These are phyloP conservation scores for Colletotrichum tanaceti DNA, from an alignment of 2,329 filamentous ascomycete species.

Conservation along the genomic window DNA sequence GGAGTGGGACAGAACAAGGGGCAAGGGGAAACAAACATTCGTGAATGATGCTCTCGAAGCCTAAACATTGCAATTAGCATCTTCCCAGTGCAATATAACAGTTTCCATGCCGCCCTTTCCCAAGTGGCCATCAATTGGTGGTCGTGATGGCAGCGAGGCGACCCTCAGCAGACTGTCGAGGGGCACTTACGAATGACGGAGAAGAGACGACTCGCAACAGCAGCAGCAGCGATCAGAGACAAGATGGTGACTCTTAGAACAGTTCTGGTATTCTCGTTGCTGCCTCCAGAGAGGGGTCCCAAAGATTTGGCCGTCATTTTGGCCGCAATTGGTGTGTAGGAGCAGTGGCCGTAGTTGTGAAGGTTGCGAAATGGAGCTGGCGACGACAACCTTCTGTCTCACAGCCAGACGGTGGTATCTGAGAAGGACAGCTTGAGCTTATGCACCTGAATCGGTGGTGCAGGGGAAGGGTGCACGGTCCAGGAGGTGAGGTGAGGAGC, in stretches of 20 bases:
- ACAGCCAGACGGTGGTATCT: conserved; percentile 17
- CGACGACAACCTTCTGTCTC: conserved; percentile 37
- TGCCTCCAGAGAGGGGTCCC: conserved; percentile 77
- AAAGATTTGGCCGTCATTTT: conserved; percentile 60
- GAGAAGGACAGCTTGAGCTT: conserved; percentile 61
- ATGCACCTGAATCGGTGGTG: conserved; percentile 36
- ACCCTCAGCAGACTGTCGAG: conserved; percentile 32
- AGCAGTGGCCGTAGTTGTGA: conserved; percentile 38
- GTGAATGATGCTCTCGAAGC: conserved; percentile 99
- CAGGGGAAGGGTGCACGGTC: conserved; percentile 37
- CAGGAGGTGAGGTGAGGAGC: conserved; percentile 19
- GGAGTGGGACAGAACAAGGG: conserved; percentile 18
- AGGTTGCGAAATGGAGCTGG: conserved; percentile 39
- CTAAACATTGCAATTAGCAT: conserved; percentile 59
- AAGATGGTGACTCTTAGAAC: conserved; percentile 92
- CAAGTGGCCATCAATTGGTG: conserved; percentile 18
- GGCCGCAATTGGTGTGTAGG: conserved; percentile 48
- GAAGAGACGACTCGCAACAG: conserved; percentile 93
- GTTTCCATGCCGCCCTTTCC: neutral
- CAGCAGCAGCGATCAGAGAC: conserved; percentile 88
- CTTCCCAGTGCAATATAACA: neutral
- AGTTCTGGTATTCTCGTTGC: conserved; percentile 83
- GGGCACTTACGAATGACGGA: conserved; percentile 89
- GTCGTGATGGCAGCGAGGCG: conserved; percentile 1
- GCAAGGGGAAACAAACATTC: conserved; percentile 78